Conservation (phyloP, 2,329 filamentous ascomycete genomes). For the Chaetomium sp. region DNA sequence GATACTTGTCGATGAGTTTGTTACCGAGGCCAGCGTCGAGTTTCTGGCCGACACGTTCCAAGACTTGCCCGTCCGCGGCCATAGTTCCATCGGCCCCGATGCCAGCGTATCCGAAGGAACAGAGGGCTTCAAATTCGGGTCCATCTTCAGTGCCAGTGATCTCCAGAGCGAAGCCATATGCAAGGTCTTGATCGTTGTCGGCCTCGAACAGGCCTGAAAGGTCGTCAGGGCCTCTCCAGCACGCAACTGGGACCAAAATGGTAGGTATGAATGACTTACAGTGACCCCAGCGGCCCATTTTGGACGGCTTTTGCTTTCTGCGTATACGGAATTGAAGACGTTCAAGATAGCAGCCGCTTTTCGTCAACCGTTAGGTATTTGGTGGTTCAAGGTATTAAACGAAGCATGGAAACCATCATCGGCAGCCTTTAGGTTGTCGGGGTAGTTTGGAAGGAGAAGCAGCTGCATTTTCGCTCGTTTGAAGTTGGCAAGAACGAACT, state of each 20-base stretch:
- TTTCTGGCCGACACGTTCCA: neutral
- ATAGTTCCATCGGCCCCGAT: neutral
- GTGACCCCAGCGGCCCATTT: conserved; percentile 2
- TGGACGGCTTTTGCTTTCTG: neutral
- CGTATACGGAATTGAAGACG: neutral
- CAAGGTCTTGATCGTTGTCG: neutral
- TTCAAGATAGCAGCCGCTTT: neutral
- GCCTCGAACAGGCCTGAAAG: neutral
- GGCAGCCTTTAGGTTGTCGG: neutral
- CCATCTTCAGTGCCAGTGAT: neutral
- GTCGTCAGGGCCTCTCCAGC: neutral
- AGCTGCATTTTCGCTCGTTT: neutral
- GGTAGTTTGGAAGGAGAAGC: neutral
- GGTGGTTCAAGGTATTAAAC: neutral
- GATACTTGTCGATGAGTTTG: neutral
- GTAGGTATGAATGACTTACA: neutral
- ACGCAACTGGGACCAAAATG: neutral
- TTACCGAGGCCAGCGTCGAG: conserved; percentile 1
- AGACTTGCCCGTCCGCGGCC: neutral
- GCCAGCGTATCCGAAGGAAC: neutral
- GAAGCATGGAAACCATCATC: neutral
- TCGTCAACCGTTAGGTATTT: neutral
- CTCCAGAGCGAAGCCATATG: neutral
- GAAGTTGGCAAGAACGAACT: neutral
- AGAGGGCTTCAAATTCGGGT: neutral